These are phyloP conservation scores for Euphrasia confusa DNA, from an alignment of 257 asterid genomes.

Conservation along the genomic window DNA sequence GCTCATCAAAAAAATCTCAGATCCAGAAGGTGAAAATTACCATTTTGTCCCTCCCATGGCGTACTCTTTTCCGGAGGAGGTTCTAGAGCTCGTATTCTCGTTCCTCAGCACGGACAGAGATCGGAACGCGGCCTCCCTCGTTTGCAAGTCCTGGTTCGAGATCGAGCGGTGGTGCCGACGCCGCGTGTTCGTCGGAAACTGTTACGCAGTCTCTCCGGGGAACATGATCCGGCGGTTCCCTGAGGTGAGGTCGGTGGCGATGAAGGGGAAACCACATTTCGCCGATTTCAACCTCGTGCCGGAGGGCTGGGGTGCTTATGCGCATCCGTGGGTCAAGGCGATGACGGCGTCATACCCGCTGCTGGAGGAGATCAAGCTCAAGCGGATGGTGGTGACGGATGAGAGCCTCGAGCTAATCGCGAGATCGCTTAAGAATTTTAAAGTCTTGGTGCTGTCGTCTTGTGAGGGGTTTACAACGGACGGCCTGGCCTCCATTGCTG, in stretches of 20 bases:
- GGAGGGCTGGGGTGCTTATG: slow-evolving; percentile 86
- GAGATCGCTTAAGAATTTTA: slow-evolving; percentile 57
- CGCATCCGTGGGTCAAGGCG: slow-evolving; percentile 69
- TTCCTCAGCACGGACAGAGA: slow-evolving; percentile 59
- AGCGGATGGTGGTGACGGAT: slow-evolving; percentile 79
- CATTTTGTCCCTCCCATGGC: slow-evolving; percentile 48
- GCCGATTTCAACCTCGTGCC: slow-evolving; percentile 93
- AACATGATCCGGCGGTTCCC: slow-evolving; percentile 73
- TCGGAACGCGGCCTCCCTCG: slow-evolving; percentile 76
- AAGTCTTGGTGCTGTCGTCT: slow-evolving; percentile 62
- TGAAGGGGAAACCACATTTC: slow-evolving; percentile 95
- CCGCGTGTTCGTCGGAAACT: slow-evolving; percentile 77
- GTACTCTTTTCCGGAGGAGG: slow-evolving; percentile 81
- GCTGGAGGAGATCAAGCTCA: slow-evolving; percentile 80
- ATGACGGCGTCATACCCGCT: slow-evolving; percentile 63
- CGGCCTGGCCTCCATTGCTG: slow-evolving; percentile 84
- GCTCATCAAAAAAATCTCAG: slow-evolving; percentile 18
- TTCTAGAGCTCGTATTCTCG: slow-evolving; percentile 74
- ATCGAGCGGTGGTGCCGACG: slow-evolving; percentile 79
- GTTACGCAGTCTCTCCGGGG: slow-evolving; percentile 72
- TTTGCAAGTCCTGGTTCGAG: slow-evolving; percentile 93
- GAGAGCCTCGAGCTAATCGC: slow-evolving; percentile 69
- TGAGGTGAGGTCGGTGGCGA: slow-evolving; percentile 60
- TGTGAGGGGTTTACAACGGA: slow-evolving; percentile 83
- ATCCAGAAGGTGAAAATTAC: slow-evolving; percentile 33